Percentiles rank a stretch among this genome's conserved stretches.
Evolutionary conservation across 2,329 filamentous ascomycete genomes (phyloP).

Genomic region (Beauveria brongniartii): DNA sequence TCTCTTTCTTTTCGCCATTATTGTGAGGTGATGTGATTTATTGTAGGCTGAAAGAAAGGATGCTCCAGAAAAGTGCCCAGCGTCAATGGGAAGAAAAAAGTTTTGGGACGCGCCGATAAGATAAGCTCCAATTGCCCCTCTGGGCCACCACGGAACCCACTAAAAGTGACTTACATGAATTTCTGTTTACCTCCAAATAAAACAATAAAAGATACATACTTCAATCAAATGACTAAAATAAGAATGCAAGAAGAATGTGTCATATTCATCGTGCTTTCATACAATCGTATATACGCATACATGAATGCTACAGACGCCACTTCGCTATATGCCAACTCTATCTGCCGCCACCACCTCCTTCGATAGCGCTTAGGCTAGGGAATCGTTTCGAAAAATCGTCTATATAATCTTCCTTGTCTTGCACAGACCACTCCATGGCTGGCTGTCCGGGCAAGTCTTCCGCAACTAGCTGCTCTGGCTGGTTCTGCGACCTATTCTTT

Average conservation of each 20-base stretch:
- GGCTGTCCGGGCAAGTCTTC: conserved; percentile 40
- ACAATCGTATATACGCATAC: background rate
- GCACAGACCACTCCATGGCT: conserved; percentile 44
- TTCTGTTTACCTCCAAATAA: too few relatives aligned
- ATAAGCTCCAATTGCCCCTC: conserved; percentile 19
- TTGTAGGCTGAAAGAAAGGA: background rate
- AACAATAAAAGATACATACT: too few relatives aligned
- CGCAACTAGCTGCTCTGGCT: conserved; percentile 33
- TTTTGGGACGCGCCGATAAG: conserved; percentile 22
- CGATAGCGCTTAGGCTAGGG: conserved; percentile 74
- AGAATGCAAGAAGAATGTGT: conserved; percentile 3
- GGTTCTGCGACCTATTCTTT: conserved; percentile 25
- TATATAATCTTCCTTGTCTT: conserved; percentile 58
- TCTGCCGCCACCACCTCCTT: conserved; percentile 26
- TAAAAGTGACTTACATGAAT: background rate
- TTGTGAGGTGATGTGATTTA: conserved; percentile 13
- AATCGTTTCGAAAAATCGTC: conserved; percentile 74
- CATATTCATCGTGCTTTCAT: background rate
- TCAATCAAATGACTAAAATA: too few relatives aligned
- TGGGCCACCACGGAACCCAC: background rate
- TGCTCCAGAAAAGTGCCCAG: background rate
- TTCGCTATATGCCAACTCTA: conserved; percentile 4
- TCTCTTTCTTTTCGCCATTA: conserved; percentile 45
- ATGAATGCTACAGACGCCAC: background rate
- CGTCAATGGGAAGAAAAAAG: conserved; percentile 18